Evolutionary conservation across 345 rosid genomes (phyloP).

Genomic region (Moricandia moricandioides): DNA sequence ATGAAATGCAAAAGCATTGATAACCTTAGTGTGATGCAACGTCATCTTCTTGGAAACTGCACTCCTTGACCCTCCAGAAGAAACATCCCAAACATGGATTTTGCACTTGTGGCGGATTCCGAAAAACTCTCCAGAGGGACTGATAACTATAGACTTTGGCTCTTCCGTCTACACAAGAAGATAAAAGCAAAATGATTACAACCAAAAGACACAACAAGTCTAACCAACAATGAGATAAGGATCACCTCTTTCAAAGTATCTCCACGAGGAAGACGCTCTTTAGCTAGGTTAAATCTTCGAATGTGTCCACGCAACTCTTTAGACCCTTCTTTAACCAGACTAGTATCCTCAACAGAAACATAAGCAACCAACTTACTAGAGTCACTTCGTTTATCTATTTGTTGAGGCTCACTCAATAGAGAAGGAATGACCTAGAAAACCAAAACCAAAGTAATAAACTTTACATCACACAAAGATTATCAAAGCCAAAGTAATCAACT

Average conservation of each 20-base stretch:
- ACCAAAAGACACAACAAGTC: too few relatives aligned
- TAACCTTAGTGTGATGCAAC: conserved; percentile 75
- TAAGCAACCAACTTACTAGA: conserved; percentile 54
- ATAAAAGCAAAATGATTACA: too few relatives aligned
- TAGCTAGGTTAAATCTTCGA: conserved; percentile 68
- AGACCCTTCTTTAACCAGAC: conserved; percentile 31
- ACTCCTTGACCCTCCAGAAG: conserved; percentile 48
- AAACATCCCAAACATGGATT: conserved; percentile 72
- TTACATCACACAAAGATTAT: background rate
- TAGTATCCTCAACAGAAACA: conserved; percentile 54
- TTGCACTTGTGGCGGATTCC: conserved; percentile 58
- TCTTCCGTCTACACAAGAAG: conserved; percentile 63
- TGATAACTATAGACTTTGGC: conserved; percentile 55
- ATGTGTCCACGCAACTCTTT: conserved; percentile 53
- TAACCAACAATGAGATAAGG: too few relatives aligned
- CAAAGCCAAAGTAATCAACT: background rate
- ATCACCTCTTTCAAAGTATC: conserved; percentile 70
- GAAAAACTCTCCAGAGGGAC: conserved; percentile 63
- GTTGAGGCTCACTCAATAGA: conserved; percentile 38
- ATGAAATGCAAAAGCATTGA: conserved; percentile 75
- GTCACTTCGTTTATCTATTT: conserved; percentile 23
- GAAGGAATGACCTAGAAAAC: conserved; percentile 72
- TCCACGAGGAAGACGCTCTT: conserved; percentile 58
- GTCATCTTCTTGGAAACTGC: conserved; percentile 50
- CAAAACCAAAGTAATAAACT: background rate